These are phyloP conservation scores for Castanopsis chinensis DNA, from an alignment of 306 rosid genomes.

Conservation along the genomic window DNA sequence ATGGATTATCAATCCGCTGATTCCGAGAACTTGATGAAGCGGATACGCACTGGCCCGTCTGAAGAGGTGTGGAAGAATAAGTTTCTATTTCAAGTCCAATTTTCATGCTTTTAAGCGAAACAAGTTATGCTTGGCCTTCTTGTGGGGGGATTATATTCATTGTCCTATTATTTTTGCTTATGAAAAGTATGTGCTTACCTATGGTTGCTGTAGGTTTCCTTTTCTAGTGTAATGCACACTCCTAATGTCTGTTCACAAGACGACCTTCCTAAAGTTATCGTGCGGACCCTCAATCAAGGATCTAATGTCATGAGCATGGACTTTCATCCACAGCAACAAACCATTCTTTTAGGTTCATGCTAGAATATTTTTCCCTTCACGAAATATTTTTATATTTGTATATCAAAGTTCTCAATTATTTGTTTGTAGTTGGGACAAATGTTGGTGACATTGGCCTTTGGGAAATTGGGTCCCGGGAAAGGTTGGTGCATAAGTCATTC, in stretches of 20 bases:
- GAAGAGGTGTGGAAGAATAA: conserved; percentile 33
- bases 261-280: conserved; percentile 40
- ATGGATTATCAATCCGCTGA: conserved; percentile 50
- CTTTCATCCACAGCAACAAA: conserved; percentile 41
- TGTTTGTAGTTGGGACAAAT: conserved; percentile 43
- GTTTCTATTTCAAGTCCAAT: neutral
- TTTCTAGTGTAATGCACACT: conserved; percentile 41
- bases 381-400: neutral
- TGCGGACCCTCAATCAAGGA: conserved; percentile 39
- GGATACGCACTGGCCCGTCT: conserved; percentile 38
- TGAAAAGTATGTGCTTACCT: neutral
- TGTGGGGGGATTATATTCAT: neutral
- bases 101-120: neutral
- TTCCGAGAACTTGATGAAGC: conserved; percentile 43
- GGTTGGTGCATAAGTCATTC: conserved; percentile 38
- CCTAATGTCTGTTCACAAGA: conserved; percentile 43
- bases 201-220: conserved; percentile 35
- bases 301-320: conserved; percentile 52
- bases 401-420: neutral
- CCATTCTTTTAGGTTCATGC: conserved; percentile 40
- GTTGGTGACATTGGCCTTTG: conserved; percentile 50
- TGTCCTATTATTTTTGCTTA: neutral
- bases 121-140: neutral
- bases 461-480: conserved; percentile 44
- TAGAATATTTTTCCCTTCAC: neutral